Base-by-base conservation (phyloP, 108 stramenopile species). In the Cylindrotheca closterium region DNA sequence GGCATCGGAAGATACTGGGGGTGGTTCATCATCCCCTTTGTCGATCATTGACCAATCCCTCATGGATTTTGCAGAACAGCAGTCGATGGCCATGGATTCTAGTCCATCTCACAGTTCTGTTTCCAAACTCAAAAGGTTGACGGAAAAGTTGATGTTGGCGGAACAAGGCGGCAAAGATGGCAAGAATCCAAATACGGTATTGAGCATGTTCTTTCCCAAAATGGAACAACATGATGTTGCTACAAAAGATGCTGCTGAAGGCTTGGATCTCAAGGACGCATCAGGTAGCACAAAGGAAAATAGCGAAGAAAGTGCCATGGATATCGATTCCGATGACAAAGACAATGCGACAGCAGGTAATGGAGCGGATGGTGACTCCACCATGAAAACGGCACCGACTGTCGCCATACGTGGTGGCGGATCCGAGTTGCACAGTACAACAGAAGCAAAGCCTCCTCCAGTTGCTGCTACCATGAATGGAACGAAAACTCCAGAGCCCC, bases 51-150 rank as follows among this genome's bases (percentile, higher is more conserved):
- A 64, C 7, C 27, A 50, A 1, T n/a, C 18, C 2, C 10, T 64
- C 23, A 50, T 64, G 31, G 63, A 19, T 3, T 22, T 57, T 33
- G 56, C 68, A 17, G 59, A 69, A 51, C 37, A 69, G 29, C 50
- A 49, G 19, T 28, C 63, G 32, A 54, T 64, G 52, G 63, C 51
- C 1, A 51, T 53, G 15, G 63, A 64, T 2, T 30, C 31, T 12
- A 51, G 63, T 25, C 48, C 42, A n/a, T 22, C 51, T 53, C 63
- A 48, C 2, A 47, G 63, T 5, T 64, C 63, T 31, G 37, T 64
- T 24, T 10, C 28, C 0, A 64, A 30, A 33, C 31, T 64, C 22
- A 52, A 54, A 42, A 33, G 37, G 24, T 42, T 54, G 52, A 50
- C 37, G 10, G 8, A 22, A 17, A 64, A 64, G 25, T 64, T 64